Conservation (phyloP, 108 stramenopile species). For the Aurantiochytrium sp. region DNA sequence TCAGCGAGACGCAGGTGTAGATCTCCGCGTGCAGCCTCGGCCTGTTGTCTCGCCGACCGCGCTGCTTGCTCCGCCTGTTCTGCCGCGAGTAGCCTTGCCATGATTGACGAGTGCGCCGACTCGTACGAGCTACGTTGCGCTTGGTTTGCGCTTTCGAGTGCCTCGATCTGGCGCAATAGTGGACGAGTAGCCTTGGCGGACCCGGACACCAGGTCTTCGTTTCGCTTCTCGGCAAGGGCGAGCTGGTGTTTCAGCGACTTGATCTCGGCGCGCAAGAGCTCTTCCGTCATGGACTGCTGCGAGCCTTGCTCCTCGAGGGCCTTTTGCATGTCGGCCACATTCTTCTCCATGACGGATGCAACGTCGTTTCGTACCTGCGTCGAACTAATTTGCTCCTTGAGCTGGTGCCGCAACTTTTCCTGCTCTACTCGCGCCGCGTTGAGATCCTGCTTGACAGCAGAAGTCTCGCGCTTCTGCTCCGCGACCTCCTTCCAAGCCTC, state of each 20-base stretch:
- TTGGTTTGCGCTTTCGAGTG: background rate
- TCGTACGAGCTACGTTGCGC: background rate
- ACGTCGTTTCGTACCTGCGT: background rate
- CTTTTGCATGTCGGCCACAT: slow-evolving; percentile 4
- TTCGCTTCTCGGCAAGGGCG: background rate
- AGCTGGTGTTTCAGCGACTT: background rate
- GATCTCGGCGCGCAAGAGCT: background rate
- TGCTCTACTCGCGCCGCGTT: background rate
- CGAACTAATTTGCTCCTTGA: background rate
- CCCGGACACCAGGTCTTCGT: background rate
- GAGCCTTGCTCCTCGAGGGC: background rate
- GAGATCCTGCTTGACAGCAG: background rate
- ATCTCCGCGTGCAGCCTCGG: background rate
- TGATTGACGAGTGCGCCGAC: background rate
- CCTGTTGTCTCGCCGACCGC: background rate
- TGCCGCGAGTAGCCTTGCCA: background rate
- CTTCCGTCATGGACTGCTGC: background rate
- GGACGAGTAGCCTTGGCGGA: background rate
- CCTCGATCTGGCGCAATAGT: background rate
- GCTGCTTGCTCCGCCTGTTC: background rate
- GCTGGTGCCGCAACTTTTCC: background rate
- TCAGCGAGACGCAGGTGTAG: background rate
- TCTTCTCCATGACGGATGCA: background rate
- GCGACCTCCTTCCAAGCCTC: background rate
- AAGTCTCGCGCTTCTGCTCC: background rate